Conservation (phyloP, 305 asterid genomes). For the Rubia balearica region DNA sequence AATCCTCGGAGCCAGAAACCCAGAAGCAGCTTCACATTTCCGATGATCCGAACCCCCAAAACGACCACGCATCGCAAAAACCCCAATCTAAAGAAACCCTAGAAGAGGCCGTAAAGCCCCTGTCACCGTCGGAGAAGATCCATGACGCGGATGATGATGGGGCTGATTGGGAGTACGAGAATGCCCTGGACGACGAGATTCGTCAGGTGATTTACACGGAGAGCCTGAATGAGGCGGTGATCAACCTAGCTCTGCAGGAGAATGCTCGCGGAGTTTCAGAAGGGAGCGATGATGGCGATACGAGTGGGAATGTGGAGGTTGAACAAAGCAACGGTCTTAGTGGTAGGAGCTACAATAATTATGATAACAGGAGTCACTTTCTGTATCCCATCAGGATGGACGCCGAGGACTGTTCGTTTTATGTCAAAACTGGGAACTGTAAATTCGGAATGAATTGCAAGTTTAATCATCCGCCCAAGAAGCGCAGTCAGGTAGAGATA, state of each 20-base stretch:
- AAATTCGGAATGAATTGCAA: conserved; percentile 84
- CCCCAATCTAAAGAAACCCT: conserved; percentile 11
- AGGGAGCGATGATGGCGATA: conserved; percentile 10
- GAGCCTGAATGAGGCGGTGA: conserved; percentile 22
- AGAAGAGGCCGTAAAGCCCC: conserved; percentile 7
- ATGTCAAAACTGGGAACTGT: conserved; percentile 69
- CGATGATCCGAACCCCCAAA: conserved; percentile 6
- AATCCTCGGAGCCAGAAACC: neutral
- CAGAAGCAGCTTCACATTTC: neutral
- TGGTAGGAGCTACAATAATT: conserved; percentile 23
- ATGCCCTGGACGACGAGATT: conserved; percentile 21
- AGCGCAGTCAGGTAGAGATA: conserved; percentile 48
- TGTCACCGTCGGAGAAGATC: conserved; percentile 8
- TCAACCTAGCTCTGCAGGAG: conserved; percentile 19
- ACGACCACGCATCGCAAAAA: neutral
- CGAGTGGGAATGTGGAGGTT: conserved; percentile 12
- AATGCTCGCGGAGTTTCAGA: conserved; percentile 7
- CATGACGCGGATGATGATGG: conserved; percentile 2
- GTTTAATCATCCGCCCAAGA: conserved; percentile 80
- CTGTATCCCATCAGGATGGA: conserved; percentile 75
- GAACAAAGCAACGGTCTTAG: conserved; percentile 22
- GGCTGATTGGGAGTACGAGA: neutral
- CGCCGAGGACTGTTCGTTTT: conserved; percentile 78
- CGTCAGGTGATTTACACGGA: conserved; percentile 20
- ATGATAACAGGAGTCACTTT: conserved; percentile 28